phyloP scores from a whole-genome alignment of 495 filamentous ascomycete species.

The Darksidea phi region DNA sequence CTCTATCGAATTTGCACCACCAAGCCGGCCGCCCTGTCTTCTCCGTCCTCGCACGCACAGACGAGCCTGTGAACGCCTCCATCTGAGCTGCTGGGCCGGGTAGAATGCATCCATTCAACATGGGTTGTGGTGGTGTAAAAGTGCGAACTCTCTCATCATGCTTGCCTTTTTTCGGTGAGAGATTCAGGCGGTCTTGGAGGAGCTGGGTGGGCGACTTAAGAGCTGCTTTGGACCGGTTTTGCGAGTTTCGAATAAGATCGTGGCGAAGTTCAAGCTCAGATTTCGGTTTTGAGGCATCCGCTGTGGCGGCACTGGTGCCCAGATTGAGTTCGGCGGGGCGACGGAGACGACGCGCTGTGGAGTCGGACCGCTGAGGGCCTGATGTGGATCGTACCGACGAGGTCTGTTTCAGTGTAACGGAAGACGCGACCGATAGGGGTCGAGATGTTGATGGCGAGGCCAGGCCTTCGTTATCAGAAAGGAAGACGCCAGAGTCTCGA shows the following conservation, averaged over 20 bases:
- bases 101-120: conserved; percentile 27
- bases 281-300: conserved; percentile 7
- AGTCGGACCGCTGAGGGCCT: not conserved
- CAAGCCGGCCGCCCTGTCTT: conserved; percentile 12
- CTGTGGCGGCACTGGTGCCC: not conserved
- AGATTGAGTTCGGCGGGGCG: conserved; percentile 29
- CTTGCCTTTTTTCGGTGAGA: conserved; percentile 8
- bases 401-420: not conserved
- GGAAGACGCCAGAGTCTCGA: conserved; percentile 29
- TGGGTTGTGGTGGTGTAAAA: conserved; percentile 20
- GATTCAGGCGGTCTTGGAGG: conserved; percentile 22
- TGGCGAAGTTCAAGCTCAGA: conserved; percentile 27
- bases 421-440: not conserved
- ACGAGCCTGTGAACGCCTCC: not conserved
- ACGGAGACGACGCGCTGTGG: conserved; percentile 13
- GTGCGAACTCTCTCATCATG: conserved; percentile 11
- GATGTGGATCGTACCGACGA: not conserved
- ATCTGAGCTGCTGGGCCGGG: conserved; percentile 11
- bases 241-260: conserved; percentile 26
- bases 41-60: conserved; percentile 22
- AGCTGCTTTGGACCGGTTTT: conserved; percentile 7
- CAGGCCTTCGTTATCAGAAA: conserved; percentile 14
- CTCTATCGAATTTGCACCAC: conserved; percentile 30
- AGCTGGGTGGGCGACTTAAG: conserved; percentile 32
- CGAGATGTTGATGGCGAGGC: not conserved